phyloP scores from a whole-genome alignment of 140 eudicot genomes.

The Oenanthe javanica region DNA sequence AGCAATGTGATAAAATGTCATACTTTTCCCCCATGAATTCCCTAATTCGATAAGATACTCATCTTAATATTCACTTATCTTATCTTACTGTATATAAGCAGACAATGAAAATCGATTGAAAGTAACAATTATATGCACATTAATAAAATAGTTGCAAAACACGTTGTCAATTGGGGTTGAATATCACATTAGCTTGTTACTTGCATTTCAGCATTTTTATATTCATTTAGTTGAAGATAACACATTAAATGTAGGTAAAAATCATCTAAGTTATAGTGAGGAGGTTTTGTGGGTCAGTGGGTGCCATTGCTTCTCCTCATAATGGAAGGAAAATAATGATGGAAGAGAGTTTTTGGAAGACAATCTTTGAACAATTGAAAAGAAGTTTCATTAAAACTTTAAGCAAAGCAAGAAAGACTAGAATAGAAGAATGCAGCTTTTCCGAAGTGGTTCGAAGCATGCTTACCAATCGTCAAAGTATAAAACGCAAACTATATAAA shows the following conservation, averaged over 20 bases:
- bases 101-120: no score
- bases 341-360: neutral
- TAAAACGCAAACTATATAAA: neutral
- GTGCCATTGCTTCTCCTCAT: neutral
- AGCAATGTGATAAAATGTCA: neutral
- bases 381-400: neutral
- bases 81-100: no score
- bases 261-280: neutral
- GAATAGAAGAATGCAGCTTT: no score
- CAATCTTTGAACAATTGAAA: neutral
- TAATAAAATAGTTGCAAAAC: no score
- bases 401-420: neutral
- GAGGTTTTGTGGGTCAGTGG: neutral
- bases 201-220: no score
- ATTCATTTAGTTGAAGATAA: no score
- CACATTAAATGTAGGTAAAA: no score
- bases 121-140: no score
- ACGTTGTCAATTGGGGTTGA: no score
- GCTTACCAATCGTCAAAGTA: neutral
- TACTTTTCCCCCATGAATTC: neutral
- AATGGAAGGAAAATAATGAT: neutral
- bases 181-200: no score
- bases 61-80: no score
- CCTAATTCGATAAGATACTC: neutral
- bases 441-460: neutral